Evolutionary conservation across 1,284 basidiomycete species (phyloP).

Genomic region (Pholiota adiposa): DNA sequence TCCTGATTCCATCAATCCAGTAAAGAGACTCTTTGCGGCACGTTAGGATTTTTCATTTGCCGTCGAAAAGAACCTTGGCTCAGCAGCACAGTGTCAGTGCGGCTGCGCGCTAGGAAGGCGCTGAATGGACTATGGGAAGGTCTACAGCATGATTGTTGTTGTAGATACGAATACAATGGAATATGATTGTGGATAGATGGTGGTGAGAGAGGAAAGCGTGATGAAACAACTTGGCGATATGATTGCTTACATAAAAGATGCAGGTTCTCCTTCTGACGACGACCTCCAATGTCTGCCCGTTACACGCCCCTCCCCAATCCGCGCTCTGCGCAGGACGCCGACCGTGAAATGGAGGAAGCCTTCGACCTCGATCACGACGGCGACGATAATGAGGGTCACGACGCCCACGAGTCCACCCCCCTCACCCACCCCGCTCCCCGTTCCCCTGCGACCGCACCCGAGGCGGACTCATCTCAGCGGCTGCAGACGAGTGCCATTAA

Average conservation of each 20-base stretch:
- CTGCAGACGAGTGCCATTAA: constrained; percentile 30
- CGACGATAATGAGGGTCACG: constrained; percentile 49
- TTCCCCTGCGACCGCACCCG: background rate
- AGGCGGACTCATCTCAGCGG: constrained; percentile 14
- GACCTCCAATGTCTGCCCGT: constrained; percentile 44
- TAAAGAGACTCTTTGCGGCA: background rate
- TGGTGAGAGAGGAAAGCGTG: background rate
- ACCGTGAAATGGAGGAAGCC: constrained; percentile 68
- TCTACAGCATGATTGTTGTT: background rate
- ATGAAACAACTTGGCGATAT: background rate
- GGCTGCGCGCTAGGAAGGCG: too few relatives aligned
- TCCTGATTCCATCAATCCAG: background rate
- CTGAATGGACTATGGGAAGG: too few relatives aligned
- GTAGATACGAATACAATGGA: background rate
- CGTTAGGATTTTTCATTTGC: background rate
- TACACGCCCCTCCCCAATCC: constrained; percentile 59
- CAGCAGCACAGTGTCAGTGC: too few relatives aligned
- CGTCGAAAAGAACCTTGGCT: background rate
- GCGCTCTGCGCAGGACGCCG: constrained; percentile 48
- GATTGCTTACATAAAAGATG: constrained; percentile 10
- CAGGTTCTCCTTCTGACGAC: constrained; percentile 5
- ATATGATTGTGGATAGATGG: background rate
- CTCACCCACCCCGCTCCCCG: constrained; percentile 29
- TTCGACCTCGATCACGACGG: constrained; percentile 58
- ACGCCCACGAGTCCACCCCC: constrained; percentile 45